Evolutionary conservation across 2,329 filamentous ascomycete genomes (phyloP), one percentile per base, ranked within the genome.

Genomic region (Zopfia rhizophila): DNA sequence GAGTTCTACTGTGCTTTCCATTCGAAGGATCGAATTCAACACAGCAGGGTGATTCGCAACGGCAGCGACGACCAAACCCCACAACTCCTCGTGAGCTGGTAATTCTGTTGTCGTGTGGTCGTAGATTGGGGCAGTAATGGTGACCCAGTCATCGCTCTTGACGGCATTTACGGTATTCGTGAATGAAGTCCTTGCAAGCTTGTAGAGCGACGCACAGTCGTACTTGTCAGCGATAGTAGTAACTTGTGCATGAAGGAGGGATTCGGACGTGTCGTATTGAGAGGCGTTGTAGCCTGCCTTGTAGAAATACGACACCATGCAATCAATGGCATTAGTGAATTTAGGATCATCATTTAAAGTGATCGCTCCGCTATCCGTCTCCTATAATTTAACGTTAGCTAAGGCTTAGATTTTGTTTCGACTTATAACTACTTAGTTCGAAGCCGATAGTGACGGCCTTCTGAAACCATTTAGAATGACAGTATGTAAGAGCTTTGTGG

Each of bases 241-340:
- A 14, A 59, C 51, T 47, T 57, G 51, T 38, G 53, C 55, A 53
- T 61, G 55, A 30, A 61, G 49, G 12, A 58, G 46, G 30, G 55
- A 22, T 45, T 47, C 44, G 23, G 38, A 35, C 16, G 37, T 49
- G 38, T 30, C 35, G 45, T 52, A 56, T 27, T 48, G 13, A 14
- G 48, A 49, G 16, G 29, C 40, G 18, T 47, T 30, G 22, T 43
- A 43, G 39, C 31, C 22, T 11, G 51, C 57, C 13, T 51, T 36
- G 36, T 60, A 60, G 42, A 60, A 54, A 31, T 56, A 60, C 27
- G 51, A 55, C 31, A 61, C 52, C 56, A 61, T 60, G 49, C 58
- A 61, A 30, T 56, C 54, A 30, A 61, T 45, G 8, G 56, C 52
- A 53, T 58, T 22, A 33, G 45, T 40, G 21, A 50, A 58, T 33